Conservation (phyloP, 352 stramenopile genomes). For the Salisapilia sapeloensis region DNA sequence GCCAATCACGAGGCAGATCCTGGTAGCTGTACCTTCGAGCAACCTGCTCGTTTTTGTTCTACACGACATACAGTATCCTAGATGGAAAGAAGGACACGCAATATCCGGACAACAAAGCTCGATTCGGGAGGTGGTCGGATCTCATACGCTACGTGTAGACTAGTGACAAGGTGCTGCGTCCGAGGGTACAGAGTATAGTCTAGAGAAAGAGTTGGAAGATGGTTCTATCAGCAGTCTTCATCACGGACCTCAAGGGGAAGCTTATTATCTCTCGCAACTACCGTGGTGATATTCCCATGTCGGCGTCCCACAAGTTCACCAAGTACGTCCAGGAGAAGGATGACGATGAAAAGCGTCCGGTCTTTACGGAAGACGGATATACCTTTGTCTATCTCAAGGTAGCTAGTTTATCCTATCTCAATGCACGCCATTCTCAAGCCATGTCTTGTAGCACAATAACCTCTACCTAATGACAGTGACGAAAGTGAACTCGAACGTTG, state of each 20-base stretch:
- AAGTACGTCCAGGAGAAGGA: constrained; percentile 89
- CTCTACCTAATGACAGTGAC: constrained; percentile 98
- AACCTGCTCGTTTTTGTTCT: too few relatives aligned
- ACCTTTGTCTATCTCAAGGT: constrained; percentile 94
- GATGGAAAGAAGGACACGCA: too few relatives aligned
- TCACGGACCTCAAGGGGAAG: constrained; percentile 98
- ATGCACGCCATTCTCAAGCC: background rate
- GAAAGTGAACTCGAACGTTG: constrained; percentile 98
- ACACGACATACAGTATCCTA: too few relatives aligned
- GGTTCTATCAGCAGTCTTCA: constrained; percentile 97
- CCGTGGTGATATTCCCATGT: constrained; percentile 95
- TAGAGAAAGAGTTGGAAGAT: too few relatives aligned
- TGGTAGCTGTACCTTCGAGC: too few relatives aligned
- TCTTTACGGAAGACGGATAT: constrained; percentile 87
- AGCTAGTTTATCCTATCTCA: background rate
- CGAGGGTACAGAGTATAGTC: too few relatives aligned
- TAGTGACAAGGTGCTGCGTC: too few relatives aligned
- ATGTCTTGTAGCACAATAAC: constrained; percentile 87
- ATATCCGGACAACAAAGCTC: too few relatives aligned
- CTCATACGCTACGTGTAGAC: too few relatives aligned
- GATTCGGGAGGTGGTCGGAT: too few relatives aligned
- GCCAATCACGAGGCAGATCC: too few relatives aligned
- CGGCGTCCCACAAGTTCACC: constrained; percentile 79
- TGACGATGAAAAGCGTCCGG: constrained; percentile 85
- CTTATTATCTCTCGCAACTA: constrained; percentile 99